Conservation (phyloP, 495 filamentous ascomycete species). For the Amphirosellinia nigrospora region DNA sequence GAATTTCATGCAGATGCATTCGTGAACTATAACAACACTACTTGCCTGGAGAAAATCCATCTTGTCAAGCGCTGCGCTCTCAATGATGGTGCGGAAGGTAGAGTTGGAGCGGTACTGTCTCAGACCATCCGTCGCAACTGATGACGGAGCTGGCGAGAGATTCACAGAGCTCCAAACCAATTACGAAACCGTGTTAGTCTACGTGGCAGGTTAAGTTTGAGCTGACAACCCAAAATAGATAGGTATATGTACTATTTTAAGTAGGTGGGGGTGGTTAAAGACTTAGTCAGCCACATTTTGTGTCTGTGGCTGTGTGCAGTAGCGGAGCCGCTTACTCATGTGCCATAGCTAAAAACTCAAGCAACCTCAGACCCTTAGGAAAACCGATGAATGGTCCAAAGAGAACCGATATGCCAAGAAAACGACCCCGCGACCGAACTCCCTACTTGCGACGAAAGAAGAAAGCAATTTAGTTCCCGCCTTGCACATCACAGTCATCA, state of each 20-base stretch:
- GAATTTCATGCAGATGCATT: neutral
- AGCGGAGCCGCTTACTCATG: no score
- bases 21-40: neutral
- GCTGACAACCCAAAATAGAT: constrained; percentile 4
- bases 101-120: neutral
- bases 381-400: no score
- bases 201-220: neutral
- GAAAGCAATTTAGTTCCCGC: neutral
- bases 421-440: no score
- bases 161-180: neutral
- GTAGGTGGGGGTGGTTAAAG: neutral
- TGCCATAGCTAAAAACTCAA: no score
- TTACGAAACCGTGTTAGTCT: constrained; percentile 5
- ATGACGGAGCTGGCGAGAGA: constrained; percentile 11
- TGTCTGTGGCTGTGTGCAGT: neutral
- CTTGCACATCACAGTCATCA: neutral
- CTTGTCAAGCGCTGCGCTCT: constrained; percentile 29
- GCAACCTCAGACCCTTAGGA: no score
- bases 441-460: neutral
- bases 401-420: no score
- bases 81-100: neutral
- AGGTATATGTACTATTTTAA: neutral
- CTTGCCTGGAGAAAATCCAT: constrained; percentile 62
- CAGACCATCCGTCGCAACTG: constrained; percentile 17
- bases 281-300: constrained; percentile 5